Conservation (phyloP, 495 filamentous ascomycete genomes). For the Podospora didyma region DNA sequence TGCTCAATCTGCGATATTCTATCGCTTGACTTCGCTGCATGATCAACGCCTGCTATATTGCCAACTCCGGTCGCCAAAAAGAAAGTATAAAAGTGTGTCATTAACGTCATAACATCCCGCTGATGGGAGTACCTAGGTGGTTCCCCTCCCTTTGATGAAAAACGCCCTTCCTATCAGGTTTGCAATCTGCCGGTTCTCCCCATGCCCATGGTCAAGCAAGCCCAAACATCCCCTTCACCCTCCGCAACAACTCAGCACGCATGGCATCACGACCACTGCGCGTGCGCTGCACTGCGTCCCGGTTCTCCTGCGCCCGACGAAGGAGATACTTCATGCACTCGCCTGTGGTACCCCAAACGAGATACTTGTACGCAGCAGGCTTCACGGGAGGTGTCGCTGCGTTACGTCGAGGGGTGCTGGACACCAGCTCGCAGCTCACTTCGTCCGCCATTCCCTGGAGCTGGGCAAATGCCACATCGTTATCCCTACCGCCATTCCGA, state of each 20-base stretch:
- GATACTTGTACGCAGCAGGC: constrained; percentile 76
- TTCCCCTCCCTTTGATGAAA: too few relatives aligned
- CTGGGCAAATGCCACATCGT: constrained; percentile 78
- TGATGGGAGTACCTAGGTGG: too few relatives aligned
- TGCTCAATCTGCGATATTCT: too few relatives aligned
- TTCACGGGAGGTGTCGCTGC: constrained; percentile 10
- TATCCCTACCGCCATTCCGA: constrained; percentile 34
- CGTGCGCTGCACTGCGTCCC: constrained; percentile 77
- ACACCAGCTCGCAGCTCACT: constrained; percentile 75
- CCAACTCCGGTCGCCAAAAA: too few relatives aligned
- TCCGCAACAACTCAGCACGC: constrained; percentile 62
- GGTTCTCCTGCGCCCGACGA: constrained; percentile 84
- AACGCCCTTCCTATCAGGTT: too few relatives aligned
- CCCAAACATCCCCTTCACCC: constrained; percentile 46
- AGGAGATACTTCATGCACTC: constrained; percentile 95
- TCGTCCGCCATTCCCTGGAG: constrained; percentile 98
- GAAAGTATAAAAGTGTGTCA: too few relatives aligned
- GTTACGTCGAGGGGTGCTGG: constrained; percentile 15
- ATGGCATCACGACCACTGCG: constrained; percentile 71
- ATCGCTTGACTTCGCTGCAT: too few relatives aligned
- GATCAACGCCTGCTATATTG: too few relatives aligned
- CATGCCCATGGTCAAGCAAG: constrained; percentile 14
- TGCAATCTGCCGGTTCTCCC: too few relatives aligned
- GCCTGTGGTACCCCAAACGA: constrained; percentile 85
- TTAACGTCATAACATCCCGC: too few relatives aligned